These are phyloP conservation scores for Pythium guiyangense DNA, from an alignment of 352 stramenopile species.

Conservation along the genomic window DNA sequence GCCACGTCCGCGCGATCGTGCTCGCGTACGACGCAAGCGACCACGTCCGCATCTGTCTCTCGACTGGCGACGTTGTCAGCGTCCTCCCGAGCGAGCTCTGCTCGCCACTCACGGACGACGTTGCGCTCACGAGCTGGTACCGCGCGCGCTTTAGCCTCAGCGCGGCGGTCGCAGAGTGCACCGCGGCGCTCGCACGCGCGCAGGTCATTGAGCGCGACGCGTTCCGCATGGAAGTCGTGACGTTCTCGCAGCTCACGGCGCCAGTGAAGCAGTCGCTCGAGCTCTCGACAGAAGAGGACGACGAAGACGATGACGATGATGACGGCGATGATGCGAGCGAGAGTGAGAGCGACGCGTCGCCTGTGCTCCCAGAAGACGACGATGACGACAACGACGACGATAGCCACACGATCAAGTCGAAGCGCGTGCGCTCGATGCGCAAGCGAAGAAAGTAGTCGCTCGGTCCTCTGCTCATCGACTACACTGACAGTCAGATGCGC, in stretches of 20 bases:
- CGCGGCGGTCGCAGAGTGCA: slow-evolving; percentile 46
- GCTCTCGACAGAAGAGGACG: slow-evolving; percentile 7
- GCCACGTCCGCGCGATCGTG: slow-evolving; percentile 64
- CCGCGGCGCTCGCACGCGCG: slow-evolving; percentile 33
- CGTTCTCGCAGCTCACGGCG: slow-evolving; percentile 35
- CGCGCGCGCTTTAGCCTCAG: slow-evolving; percentile 69
- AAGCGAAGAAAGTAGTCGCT: slow-evolving; percentile 15
- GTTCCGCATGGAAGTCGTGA: slow-evolving; percentile 55
- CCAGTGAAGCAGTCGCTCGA: slow-evolving; percentile 10
- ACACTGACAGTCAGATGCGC: not conserved
- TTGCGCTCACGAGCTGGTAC: slow-evolving; percentile 67
- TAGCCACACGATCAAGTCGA: not conserved
- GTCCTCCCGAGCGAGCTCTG: slow-evolving; percentile 56
- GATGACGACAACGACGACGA: not conserved
- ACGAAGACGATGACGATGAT: slow-evolving; percentile 7
- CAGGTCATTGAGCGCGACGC: slow-evolving; percentile 57
- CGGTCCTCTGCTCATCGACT: too few species aligned
- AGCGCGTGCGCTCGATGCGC: not conserved
- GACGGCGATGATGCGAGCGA: not conserved
- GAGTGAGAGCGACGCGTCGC: not conserved
- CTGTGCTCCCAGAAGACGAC: not conserved
- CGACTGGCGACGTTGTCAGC: slow-evolving; percentile 39
- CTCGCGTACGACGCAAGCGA: slow-evolving; percentile 38
- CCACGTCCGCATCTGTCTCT: slow-evolving; percentile 48
- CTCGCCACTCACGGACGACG: slow-evolving; percentile 64